phyloP scores from a whole-genome alignment of 805 yeast genomes.

The Kluyveromyces wickerhamii region DNA sequence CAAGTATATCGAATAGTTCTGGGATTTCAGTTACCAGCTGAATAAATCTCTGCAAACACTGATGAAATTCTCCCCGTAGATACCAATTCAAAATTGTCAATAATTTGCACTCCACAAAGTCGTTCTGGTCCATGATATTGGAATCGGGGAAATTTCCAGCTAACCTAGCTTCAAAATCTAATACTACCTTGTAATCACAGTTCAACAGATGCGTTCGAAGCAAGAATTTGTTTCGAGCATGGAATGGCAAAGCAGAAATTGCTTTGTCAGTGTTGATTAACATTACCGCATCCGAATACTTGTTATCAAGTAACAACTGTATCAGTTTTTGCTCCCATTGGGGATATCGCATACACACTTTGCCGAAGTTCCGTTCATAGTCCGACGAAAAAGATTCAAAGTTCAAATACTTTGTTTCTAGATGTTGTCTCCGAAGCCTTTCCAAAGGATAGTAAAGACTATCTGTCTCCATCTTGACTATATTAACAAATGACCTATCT shows the following conservation, averaged over 20 bases:
- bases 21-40: conserved; percentile 2
- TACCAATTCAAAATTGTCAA: conserved; percentile 1
- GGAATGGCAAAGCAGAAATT: neutral
- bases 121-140: neutral
- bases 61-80: conserved; percentile 2
- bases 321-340: conserved; percentile 3
- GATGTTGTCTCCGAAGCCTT: neutral
- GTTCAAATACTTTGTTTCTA: neutral
- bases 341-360: neutral
- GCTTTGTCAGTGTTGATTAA: conserved; percentile 1
- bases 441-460: conserved; percentile 1
- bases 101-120: conserved; percentile 2
- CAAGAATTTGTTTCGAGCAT: neutral
- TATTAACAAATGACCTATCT: too few relatives aligned
- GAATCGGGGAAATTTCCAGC: neutral
- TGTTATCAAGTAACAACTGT: conserved; percentile 1
- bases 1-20: neutral
- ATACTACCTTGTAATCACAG: conserved; percentile 2
- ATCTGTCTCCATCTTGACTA: neutral
- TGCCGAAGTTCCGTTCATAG: too few relatives aligned
- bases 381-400: too few relatives aligned
- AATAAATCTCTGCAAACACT: conserved; percentile 2
- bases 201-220: conserved; percentile 1
- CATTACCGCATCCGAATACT: conserved; percentile 2
- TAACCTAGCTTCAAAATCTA: conserved; percentile 4